Evolutionary conservation across 306 rosid species (phyloP).

Genomic region (Prosopis cineraria): DNA sequence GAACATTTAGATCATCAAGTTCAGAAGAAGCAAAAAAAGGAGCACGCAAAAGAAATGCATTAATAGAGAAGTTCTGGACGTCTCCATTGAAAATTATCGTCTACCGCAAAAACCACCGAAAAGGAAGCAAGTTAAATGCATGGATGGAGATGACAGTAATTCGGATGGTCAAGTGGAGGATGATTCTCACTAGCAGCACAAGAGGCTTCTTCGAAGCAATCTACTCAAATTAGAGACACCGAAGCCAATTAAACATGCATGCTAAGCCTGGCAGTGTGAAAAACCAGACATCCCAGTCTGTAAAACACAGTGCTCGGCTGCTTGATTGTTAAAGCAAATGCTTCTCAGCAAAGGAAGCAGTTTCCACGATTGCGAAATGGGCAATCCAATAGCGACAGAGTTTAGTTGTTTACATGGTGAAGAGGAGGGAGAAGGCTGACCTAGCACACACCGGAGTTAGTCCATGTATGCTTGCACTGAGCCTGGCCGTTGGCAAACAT

Average conservation of each 20-base stretch:
- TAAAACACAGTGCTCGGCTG: conserved; percentile 37
- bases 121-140: conserved; percentile 43
- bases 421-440: conserved; percentile 54
- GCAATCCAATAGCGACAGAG: conserved; percentile 30
- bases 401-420: conserved; percentile 35
- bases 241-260: conserved; percentile 43
- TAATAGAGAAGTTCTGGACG: conserved; percentile 11
- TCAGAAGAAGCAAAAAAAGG: background rate
- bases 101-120: conserved; percentile 33
- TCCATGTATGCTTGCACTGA: conserved; percentile 64
- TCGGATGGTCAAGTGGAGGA: conserved; percentile 30
- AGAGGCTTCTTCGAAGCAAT: conserved; percentile 52
- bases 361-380: conserved; percentile 38
- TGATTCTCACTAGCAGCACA: conserved; percentile 33
- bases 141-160: conserved; percentile 39
- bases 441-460: conserved; percentile 65
- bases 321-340: conserved; percentile 32
- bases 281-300: conserved; percentile 31
- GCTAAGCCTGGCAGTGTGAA: conserved; percentile 37
- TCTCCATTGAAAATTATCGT: conserved; percentile 6
- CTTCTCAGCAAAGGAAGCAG: conserved; percentile 39
- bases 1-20: background rate
- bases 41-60: background rate
- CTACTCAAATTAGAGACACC: conserved; percentile 38
- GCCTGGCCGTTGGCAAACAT: conserved; percentile 66